These are phyloP conservation scores for Umbelopsis isabellina DNA, from an alignment of 192 early-diverging fungal species.

Conservation along the genomic window DNA sequence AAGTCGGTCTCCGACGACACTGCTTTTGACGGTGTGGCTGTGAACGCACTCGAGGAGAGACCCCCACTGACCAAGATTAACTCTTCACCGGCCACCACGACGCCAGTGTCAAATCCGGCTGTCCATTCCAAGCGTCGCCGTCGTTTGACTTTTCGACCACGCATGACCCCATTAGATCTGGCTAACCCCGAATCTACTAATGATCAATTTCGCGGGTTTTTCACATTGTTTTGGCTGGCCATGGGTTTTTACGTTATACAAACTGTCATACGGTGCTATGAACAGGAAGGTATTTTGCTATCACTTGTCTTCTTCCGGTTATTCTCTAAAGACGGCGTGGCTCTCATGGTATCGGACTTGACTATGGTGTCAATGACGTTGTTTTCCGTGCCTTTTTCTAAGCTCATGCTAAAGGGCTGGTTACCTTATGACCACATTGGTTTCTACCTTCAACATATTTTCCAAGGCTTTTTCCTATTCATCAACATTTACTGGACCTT, in stretches of 20 bases:
- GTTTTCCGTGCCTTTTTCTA: slow-evolving; percentile 63
- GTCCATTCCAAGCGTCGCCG: slow-evolving; percentile 18
- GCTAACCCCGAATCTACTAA: slow-evolving; percentile 36
- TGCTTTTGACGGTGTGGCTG: neutral
- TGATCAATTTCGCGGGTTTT: slow-evolving; percentile 71
- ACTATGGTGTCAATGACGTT: slow-evolving; percentile 68
- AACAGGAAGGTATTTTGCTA: slow-evolving; percentile 54
- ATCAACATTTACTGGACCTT: slow-evolving; percentile 63
- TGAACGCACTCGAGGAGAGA: slow-evolving; percentile 7
- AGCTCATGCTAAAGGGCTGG: slow-evolving; percentile 52
- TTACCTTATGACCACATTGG: slow-evolving; percentile 51
- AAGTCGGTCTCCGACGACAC: neutral
- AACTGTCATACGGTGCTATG: slow-evolving; percentile 60
- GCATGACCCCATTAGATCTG: slow-evolving; percentile 35
- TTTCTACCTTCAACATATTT: slow-evolving; percentile 62
- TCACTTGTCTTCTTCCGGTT: slow-evolving; percentile 54
- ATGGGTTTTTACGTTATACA: slow-evolving; percentile 74
- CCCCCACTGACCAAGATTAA: slow-evolving; percentile 19
- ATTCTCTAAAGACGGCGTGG: slow-evolving; percentile 64
- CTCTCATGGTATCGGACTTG: slow-evolving; percentile 73
- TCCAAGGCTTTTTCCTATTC: slow-evolving; percentile 63
- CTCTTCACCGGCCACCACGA: slow-evolving; percentile 18
- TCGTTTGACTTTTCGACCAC: slow-evolving; percentile 32
- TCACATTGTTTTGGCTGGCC: slow-evolving; percentile 82
- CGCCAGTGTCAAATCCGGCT: neutral